phyloP scores from a whole-genome alignment of 257 asterid genomes.

The Solanum sitiens region DNA sequence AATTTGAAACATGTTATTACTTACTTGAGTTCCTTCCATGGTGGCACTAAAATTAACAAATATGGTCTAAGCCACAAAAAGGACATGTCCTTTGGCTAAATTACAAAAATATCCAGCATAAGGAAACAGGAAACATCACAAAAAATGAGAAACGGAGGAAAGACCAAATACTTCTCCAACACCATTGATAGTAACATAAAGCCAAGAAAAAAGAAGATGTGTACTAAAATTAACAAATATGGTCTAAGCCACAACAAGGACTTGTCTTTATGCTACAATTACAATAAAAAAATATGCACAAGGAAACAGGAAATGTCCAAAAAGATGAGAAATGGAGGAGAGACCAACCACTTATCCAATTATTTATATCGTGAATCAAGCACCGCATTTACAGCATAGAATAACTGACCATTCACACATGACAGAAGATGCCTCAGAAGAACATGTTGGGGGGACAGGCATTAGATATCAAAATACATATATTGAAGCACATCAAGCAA shows the following conservation, averaged over 20 bases:
- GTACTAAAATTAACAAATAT: neutral
- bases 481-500: neutral
- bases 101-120: neutral
- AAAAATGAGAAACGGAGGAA: neutral
- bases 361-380: neutral
- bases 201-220: neutral
- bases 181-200: neutral
- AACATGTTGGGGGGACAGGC: neutral
- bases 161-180: neutral
- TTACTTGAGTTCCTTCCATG: neutral
- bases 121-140: neutral
- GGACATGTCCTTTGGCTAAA: neutral
- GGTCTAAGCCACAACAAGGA: neutral
- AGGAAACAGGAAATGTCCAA: neutral
- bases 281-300: neutral
- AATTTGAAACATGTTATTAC: constrained; percentile 3
- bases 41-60: neutral
- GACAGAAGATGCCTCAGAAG: neutral
- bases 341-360: neutral
- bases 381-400: neutral
- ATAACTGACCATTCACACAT: neutral
- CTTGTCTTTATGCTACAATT: neutral
- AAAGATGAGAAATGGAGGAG: neutral
- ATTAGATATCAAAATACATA: neutral
- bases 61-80: neutral